Base-by-base conservation (phyloP, 2,329 filamentous ascomycete genomes). In the Juglanconis sp. region DNA sequence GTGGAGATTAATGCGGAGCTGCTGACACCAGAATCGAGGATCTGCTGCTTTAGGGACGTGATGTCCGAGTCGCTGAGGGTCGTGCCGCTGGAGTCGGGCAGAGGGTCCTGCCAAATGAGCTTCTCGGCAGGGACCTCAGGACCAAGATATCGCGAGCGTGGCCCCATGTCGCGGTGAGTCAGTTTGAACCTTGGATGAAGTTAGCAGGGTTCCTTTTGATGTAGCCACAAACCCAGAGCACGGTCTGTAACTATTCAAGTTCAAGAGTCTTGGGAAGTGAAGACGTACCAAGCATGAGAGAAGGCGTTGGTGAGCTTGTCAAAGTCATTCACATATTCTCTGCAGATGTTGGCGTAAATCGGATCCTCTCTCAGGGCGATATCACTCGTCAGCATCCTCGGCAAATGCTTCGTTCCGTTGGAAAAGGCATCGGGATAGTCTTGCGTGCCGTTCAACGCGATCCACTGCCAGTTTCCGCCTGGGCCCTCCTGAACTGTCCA, bases 141-240 rank as follows among this genome's bases (percentile, higher is more conserved):
- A 35, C 90, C 90, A 51, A 92, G 69, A 79, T 89, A 92, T 70
- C 87, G 88, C 31, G 81, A 71, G 57, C 84, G 79, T 48, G 90
- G 90, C 15, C 90, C 90, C 76, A 93, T 83, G 72, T 92, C 90
- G 77, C 90, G 89, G 78, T 93, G 90, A 38, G 89, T 80, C 47
- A 93, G 83, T 84, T 93, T 92, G 38, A 52, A 57, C 54, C 54
- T 57, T 13, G 24, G 4, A 31, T 6, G 17, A n/a, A 4, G 46
- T 49, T 30, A 56, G 34, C 30, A 3, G 35, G 9, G 10, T 10
- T 3, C 42, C 24, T 15, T 11, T 10, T 46, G 3, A 54, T 4
- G 15, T 6, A 46, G 15, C 5, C 15, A 24, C n/a, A 46, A 46
- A 24, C 24, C 24, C 24, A 24, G 24, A 24, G 24, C 24, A 24